These are phyloP conservation scores for Pilatotrama ljubarskyi DNA, from an alignment of 768 basidiomycete genomes.

Conservation along the genomic window DNA sequence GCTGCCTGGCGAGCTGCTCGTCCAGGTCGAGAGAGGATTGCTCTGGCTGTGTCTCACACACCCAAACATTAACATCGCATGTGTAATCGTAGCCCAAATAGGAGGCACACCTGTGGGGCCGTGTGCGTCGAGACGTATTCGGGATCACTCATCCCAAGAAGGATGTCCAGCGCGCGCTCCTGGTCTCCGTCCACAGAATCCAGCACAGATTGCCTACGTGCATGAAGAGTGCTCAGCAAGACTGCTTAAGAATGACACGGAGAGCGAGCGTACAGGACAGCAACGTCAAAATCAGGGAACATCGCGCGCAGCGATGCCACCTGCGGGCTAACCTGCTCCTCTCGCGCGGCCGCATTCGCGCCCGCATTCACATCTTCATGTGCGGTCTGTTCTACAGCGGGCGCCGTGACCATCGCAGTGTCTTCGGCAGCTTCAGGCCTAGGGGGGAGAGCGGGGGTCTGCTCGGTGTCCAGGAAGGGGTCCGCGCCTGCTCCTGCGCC, in stretches of 20 bases:
- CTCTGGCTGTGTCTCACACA: neutral
- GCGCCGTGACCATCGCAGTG: slow-evolving; percentile 3
- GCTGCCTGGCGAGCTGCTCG: slow-evolving; percentile 73
- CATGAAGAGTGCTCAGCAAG: neutral
- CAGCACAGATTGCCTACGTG: slow-evolving; percentile 61
- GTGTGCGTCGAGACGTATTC: slow-evolving; percentile 51
- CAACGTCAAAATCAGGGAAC: slow-evolving; percentile 80
- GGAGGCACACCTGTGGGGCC: slow-evolving; percentile 30
- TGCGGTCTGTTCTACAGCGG: neutral
- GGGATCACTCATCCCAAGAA: slow-evolving; percentile 87
- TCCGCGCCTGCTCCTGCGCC: neutral
- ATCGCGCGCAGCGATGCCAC: slow-evolving; percentile 59
- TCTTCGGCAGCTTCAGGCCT: slow-evolving; percentile 2
- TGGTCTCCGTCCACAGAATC: slow-evolving; percentile 71
- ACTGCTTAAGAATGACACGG: neutral
- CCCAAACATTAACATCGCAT: neutral
- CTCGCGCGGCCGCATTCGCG: neutral
- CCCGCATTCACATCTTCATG: neutral
- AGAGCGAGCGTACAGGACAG: slow-evolving; percentile 54
- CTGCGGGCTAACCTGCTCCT: slow-evolving; percentile 41
- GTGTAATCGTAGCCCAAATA: neutral
- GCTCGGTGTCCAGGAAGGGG: slow-evolving; percentile 5
- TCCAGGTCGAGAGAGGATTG: slow-evolving; percentile 59
- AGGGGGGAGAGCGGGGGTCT: slow-evolving; percentile 22
- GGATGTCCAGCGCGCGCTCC: slow-evolving; percentile 71